These are phyloP conservation scores for Zizania latifolia DNA, from an alignment of 176 grass and related monocot genomes.

Conservation along the genomic window DNA sequence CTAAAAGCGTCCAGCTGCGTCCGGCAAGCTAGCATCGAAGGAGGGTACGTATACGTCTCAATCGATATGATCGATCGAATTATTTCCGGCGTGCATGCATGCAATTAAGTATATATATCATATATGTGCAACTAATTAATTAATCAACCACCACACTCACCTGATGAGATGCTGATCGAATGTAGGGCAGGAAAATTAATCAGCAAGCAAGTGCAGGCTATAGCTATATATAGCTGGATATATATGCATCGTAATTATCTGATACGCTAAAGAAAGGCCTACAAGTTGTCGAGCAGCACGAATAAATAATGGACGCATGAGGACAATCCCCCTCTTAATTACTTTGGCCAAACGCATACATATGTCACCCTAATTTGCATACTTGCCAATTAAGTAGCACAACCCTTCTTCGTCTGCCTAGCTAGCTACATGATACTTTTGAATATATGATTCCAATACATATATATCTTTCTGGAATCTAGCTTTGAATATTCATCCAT, in stretches of 20 bases:
- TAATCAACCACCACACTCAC: conserved; percentile 66
- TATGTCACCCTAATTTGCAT: conserved; percentile 4
- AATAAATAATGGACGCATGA: conserved; percentile 25
- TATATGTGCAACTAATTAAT: too few species aligned
- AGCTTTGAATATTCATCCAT: conserved; percentile 7
- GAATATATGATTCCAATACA: too few species aligned
- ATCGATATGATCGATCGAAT: not conserved
- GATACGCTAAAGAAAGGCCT: too few species aligned
- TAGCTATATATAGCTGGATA: too few species aligned
- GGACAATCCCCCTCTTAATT: conserved; percentile 21
- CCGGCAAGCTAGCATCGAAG: too few species aligned
- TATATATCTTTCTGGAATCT: too few species aligned
- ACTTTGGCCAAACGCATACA: conserved; percentile 11
- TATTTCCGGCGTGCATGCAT: not conserved
- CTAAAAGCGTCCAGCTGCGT: too few species aligned
- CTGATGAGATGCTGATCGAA: too few species aligned
- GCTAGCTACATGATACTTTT: conserved; percentile 3
- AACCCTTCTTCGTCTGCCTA: not conserved
- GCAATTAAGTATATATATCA: too few species aligned
- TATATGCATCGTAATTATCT: conserved; percentile 50
- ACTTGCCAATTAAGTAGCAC: not conserved
- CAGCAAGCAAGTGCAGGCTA: not conserved
- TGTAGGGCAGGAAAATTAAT: too few species aligned
- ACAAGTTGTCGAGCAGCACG: conserved; percentile 22
- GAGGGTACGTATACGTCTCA: too few species aligned